These are phyloP conservation scores for Jimgerdemannia lactiflua DNA, from an alignment of 192 early-diverging fungal species.

Conservation along the genomic window DNA sequence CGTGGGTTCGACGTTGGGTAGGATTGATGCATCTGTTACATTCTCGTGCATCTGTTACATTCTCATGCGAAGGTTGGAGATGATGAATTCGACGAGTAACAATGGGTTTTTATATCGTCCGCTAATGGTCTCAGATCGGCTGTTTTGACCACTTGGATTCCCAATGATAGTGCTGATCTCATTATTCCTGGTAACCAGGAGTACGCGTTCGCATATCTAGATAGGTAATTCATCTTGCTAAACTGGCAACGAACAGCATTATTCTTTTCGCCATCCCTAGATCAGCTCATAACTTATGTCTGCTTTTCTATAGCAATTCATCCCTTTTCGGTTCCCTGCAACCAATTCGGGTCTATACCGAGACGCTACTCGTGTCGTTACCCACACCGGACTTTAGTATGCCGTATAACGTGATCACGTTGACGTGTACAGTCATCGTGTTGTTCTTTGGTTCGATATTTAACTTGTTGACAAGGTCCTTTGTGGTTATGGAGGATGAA, in stretches of 20 bases:
- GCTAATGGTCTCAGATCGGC: conserved; percentile 38
- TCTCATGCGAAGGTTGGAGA: neutral
- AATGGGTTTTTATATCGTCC: conserved; percentile 2
- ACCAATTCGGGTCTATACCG: conserved; percentile 69
- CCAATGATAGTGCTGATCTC: neutral
- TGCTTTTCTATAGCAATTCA: neutral
- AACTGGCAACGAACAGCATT: too few relatives aligned
- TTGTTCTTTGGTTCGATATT: conserved; percentile 96
- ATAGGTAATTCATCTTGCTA: neutral
- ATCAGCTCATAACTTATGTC: too few relatives aligned
- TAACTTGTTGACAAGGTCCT: conserved; percentile 72
- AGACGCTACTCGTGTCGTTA: conserved; percentile 81
- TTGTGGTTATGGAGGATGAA: conserved; percentile 38
- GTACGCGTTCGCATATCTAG: conserved; percentile 6
- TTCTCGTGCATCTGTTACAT: neutral
- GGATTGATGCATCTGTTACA: neutral
- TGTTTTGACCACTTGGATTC: conserved; percentile 42
- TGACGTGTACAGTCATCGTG: conserved; percentile 94
- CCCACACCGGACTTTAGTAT: conserved; percentile 98
- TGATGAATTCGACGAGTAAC: neutral
- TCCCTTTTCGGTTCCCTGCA: neutral
- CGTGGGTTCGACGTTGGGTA: conserved; percentile 90
- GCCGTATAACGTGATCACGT: conserved; percentile 99
- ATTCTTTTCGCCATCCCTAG: too few relatives aligned
- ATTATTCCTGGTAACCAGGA: conserved; percentile 12